Conservation (phyloP, 2,329 filamentous ascomycete species). For the Aschersonia sp. region DNA sequence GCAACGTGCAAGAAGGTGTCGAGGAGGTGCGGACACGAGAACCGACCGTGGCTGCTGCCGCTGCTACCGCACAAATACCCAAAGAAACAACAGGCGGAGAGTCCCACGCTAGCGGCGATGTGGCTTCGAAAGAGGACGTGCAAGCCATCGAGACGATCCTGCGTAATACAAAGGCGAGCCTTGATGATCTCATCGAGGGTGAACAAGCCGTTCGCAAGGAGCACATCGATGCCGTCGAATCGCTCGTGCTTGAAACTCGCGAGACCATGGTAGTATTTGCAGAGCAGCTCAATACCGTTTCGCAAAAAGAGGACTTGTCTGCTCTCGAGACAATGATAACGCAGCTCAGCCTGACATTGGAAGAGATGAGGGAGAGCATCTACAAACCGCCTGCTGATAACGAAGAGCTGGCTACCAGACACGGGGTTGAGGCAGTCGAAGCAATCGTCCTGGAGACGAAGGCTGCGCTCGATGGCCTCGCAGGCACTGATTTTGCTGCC, state of each 20-base stretch:
- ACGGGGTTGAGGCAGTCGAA: constrained; percentile 69
- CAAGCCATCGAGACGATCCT: constrained; percentile 84
- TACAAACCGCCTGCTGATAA: constrained; percentile 35
- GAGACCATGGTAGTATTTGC: constrained; percentile 55
- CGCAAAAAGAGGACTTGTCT: constrained; percentile 66
- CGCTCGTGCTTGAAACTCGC: constrained; percentile 55
- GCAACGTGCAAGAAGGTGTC: constrained; percentile 31
- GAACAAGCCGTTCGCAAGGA: constrained; percentile 57
- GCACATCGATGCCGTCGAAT: constrained; percentile 51
- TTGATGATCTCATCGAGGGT: constrained; percentile 67
- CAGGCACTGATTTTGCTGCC: constrained; percentile 53
- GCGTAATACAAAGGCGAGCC: constrained; percentile 72
- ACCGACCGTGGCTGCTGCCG: constrained; percentile 1
- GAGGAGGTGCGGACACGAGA: constrained; percentile 26
- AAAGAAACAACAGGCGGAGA: constrained; percentile 8
- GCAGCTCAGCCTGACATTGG: constrained; percentile 60
- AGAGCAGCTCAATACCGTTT: constrained; percentile 52
- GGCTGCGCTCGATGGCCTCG: constrained; percentile 57
- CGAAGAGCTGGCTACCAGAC: constrained; percentile 59
- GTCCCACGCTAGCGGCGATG: constrained; percentile 15
- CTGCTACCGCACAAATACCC: constrained; percentile 5
- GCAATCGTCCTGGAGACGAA: constrained; percentile 78
- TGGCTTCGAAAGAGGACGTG: constrained; percentile 57
- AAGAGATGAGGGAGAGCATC: constrained; percentile 54
- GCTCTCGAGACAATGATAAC: constrained; percentile 65